Evolutionary conservation across 306 rosid species (phyloP).

Genomic region (Glycine soja): DNA sequence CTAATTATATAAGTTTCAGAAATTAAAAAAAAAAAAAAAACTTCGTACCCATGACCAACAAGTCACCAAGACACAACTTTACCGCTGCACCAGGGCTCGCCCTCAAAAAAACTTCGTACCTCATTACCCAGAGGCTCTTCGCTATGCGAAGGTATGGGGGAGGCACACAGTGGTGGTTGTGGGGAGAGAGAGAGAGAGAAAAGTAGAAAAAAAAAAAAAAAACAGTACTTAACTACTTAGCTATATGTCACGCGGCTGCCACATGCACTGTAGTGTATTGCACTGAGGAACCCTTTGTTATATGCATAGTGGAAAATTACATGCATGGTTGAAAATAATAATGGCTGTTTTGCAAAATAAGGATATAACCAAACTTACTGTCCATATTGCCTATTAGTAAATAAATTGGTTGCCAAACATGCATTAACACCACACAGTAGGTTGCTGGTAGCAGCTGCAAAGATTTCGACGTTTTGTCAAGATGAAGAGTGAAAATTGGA

Average conservation of each 20-base stretch:
- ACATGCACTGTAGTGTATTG: background rate
- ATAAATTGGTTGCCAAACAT: constrained; percentile 4
- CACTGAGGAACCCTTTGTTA: background rate
- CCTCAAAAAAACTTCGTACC: too few species aligned
- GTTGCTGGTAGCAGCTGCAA: background rate
- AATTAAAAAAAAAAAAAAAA: background rate
- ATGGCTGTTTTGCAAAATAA: background rate
- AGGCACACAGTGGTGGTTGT: background rate
- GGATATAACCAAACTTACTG: background rate
- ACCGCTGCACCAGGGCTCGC: too few species aligned
- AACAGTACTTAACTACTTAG: too few species aligned
- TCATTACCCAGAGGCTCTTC: too few species aligned
- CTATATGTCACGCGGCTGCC: background rate
- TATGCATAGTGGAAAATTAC: background rate
- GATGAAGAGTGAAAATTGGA: constrained; percentile 4
- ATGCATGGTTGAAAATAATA: background rate
- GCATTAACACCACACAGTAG: background rate
- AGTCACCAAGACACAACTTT: too few species aligned
- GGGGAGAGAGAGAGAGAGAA: background rate
- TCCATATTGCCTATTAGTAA: background rate
- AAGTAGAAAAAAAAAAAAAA: too few species aligned
- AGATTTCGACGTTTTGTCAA: constrained; percentile 22
- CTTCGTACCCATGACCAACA: too few species aligned
- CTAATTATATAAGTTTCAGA: background rate
- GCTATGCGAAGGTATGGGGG: too few species aligned